These are phyloP conservation scores for Eimeria sp. DNA, from an alignment of 169 alveolate species.

Conservation along the genomic window DNA sequence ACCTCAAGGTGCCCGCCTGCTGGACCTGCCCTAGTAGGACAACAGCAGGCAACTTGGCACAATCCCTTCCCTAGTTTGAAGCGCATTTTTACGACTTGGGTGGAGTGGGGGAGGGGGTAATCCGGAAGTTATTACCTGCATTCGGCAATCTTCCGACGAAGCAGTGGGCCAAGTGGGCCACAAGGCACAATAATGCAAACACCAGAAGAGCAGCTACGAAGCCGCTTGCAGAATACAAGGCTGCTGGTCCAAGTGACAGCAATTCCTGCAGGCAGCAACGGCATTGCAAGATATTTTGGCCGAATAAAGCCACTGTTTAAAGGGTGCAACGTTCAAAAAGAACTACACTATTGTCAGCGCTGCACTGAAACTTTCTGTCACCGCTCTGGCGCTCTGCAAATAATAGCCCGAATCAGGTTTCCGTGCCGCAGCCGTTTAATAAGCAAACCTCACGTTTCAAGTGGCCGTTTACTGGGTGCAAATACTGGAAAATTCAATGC, in stretches of 20 bases:
- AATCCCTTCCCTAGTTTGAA: neutral
- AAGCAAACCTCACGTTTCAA: neutral
- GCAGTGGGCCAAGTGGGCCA: conserved; percentile 73
- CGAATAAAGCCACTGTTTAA: neutral
- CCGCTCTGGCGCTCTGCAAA: neutral
- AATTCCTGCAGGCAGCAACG: conserved; percentile 27
- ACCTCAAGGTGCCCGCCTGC: neutral
- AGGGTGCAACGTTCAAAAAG: neutral
- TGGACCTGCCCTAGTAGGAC: neutral
- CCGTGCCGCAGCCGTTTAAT: neutral
- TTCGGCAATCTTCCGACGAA: conserved; percentile 59
- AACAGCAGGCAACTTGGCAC: neutral
- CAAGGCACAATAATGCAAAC: conserved; percentile 29
- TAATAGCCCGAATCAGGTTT: neutral
- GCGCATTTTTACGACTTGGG: neutral
- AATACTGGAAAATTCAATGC: neutral
- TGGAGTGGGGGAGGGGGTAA: neutral
- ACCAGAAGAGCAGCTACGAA: conserved; percentile 60
- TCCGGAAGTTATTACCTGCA: conserved; percentile 26
- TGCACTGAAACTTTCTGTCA: neutral
- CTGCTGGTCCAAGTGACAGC: conserved; percentile 51
- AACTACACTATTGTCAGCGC: neutral
- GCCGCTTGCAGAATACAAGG: conserved; percentile 44
- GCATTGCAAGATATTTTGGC: neutral
- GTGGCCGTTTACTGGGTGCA: neutral